Evolutionary conservation across 352 stramenopile species (phyloP), one percentile per base, ranked within the genome.

Genomic region (Phytophthora citrophthora): DNA sequence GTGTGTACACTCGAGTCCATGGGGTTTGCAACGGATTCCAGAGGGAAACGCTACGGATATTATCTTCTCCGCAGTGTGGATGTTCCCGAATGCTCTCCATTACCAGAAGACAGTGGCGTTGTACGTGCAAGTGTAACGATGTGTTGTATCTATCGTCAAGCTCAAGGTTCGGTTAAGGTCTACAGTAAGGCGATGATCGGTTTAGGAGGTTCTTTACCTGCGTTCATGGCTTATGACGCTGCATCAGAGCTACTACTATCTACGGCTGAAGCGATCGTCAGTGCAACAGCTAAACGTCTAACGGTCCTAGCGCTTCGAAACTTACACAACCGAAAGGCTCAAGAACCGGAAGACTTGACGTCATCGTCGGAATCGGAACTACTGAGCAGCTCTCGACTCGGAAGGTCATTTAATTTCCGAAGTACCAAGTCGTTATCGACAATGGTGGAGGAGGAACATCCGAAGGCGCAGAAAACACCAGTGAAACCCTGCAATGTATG

Each of bases 81-180:
- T 11, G 53, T 83, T 0, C 58, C 72, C 0, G 72, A 74, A 23
- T 88, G 80, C 53, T 80, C 79, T 0, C 55, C 72, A n/a, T 72
- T 86, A 48, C 64, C 70, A 1, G 70, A 84, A 54, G 75, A 68
- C 49, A 72, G 71, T 15, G 65, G 76, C 39, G 69, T 90, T 5
- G 67, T 79, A 18, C 77, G 78, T 18, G 76, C 81, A 5, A 76
- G 59, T 32, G 69, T 87, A 34, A 84, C 81, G 36, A 63, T 89
- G 54, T 89, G 81, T 61, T 88, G 76, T 49, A 89, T 90, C 54
- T 88, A 86, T 51, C 74, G 82, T 5, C 82, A 91, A 69, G 64
- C 68, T 10, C 74, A 76, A 15, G 54, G 58, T 11, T 41, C 68
- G 12, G 78, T 90, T n/a, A 68, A 72, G 18, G 68, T 80, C 23